Conservation (phyloP, 371 early-diverging fungal species). For the Conidiobolus incongruus region DNA sequence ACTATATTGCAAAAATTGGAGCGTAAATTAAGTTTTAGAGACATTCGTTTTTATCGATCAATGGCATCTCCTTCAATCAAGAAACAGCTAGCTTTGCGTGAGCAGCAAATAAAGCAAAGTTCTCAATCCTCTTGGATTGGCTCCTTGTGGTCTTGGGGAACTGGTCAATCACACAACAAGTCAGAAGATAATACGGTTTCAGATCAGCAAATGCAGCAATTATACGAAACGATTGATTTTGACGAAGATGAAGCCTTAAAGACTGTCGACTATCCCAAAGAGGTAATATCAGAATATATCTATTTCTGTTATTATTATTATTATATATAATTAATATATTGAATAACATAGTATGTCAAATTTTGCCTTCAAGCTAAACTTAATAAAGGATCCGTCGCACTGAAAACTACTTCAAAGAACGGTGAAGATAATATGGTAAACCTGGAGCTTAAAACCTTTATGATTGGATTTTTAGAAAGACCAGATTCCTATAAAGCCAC, state of each 20-base stretch:
- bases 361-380: constrained; percentile 42
- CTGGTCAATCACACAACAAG: constrained; percentile 11
- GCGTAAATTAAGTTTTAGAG: constrained; percentile 56
- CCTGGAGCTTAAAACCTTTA: constrained; percentile 9
- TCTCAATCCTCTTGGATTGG: constrained; percentile 9
- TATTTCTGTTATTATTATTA: too few relatives aligned
- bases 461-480: constrained; percentile 27
- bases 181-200: constrained; percentile 19
- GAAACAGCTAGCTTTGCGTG: constrained; percentile 43
- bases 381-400: constrained; percentile 63
- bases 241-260: constrained; percentile 51
- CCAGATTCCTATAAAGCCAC: constrained; percentile 44
- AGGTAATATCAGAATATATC: constrained; percentile 21
- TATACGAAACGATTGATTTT: constrained; percentile 89
- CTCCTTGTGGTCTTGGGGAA: constrained; percentile 45
- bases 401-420: constrained; percentile 40
- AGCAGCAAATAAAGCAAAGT: constrained; percentile 11
- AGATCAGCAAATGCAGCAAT: constrained; percentile 58
- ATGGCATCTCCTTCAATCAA: constrained; percentile 47
- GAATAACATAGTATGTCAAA: constrained; percentile 22
- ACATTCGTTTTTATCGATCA: constrained; percentile 75
- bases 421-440: constrained; percentile 38
- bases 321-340: too few relatives aligned
- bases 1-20: constrained; percentile 51
- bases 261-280: constrained; percentile 50